Evolutionary conservation across 2,329 filamentous ascomycete species (phyloP), one percentile per base, ranked within the genome.

Genomic region (Sporothrix euskadiensis): DNA sequence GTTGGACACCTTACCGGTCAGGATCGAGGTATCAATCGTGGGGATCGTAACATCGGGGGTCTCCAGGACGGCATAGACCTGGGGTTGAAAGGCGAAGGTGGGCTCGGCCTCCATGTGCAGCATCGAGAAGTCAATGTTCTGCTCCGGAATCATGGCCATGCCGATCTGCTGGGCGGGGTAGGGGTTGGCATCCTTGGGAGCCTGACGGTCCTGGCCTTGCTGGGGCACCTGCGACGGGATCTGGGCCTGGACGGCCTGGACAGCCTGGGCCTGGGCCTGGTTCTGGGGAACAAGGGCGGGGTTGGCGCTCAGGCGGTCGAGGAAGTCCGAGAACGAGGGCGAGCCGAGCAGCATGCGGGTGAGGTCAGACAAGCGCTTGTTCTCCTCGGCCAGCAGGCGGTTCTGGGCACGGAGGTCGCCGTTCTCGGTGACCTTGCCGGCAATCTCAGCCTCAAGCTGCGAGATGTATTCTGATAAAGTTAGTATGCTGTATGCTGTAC

Each of bases 381-480:
- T 97, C 85, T 97, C 94, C 65, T 97, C 93, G 77, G 89, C 84
- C 22, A 99, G 87, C 52, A 92, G 90, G 68, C 89, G 88, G 85
- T 98, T 98, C 82, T 97, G 91, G 49, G 87, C 83, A 75, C 92
- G 91, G 47, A 98, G 88, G 63, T 94, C 92, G 76, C 91, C 91
- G 77, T 92, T 91, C 85, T 98, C 95, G 76, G 91, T 92, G 56
- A 91, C 90, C 84, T 96, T 97, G 79, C 86, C 86, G 72, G 93
- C 91, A 78, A 98, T 92, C 82, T 98, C 95, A 75, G 88, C 87
- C 85, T 99, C 96, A 19, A 99, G 92, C 82, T 98, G 94, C 76
- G 90, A 89, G 80, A 99, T 98, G 85, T 98, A 98, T 88, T 98
- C 96, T 98, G n/a, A 7, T 3, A 35, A 35, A 35, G 26, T 26